Evolutionary conservation across 2,329 filamentous ascomycete species (phyloP).

Genomic region (Trichoderma koningiopsis): DNA sequence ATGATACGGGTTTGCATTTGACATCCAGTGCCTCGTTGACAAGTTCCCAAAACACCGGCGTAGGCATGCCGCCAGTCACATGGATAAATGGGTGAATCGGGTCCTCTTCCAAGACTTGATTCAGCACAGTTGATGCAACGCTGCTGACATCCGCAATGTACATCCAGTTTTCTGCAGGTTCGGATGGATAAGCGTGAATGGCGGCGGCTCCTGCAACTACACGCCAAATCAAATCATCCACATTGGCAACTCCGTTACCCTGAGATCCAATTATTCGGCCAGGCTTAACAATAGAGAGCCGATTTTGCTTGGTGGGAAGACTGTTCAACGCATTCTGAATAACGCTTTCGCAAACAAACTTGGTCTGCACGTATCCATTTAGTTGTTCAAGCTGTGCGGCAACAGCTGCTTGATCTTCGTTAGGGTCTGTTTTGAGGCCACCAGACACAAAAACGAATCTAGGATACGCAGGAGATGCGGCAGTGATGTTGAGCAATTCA

Average conservation of each 20-base stretch:
- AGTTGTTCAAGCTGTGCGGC: neutral
- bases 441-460: slow-evolving; percentile 34
- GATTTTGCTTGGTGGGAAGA: slow-evolving; percentile 2
- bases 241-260: slow-evolving; percentile 30
- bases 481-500: slow-evolving; percentile 26
- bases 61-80: slow-evolving; percentile 26
- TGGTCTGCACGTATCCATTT: slow-evolving; percentile 32
- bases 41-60: slow-evolving; percentile 29
- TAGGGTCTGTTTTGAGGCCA: slow-evolving; percentile 24
- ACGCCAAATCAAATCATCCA: slow-evolving; percentile 33
- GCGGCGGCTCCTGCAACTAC: slow-evolving; percentile 28
- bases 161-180: slow-evolving; percentile 27
- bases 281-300: slow-evolving; percentile 30
- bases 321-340: slow-evolving; percentile 23
- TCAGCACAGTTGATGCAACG: slow-evolving; percentile 27
- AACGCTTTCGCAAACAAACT: slow-evolving; percentile 32
- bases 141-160: slow-evolving; percentile 27
- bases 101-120: slow-evolving; percentile 5
- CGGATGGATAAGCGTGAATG: slow-evolving; percentile 22
- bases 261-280: slow-evolving; percentile 31
- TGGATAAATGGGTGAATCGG: slow-evolving; percentile 21
- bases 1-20: slow-evolving; percentile 21
- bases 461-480: slow-evolving; percentile 24
- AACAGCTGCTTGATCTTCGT: neutral
- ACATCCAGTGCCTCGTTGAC: slow-evolving; percentile 26